Conservation (phyloP, 192 early-diverging fungal genomes). For the Backusella tarrabulga region DNA sequence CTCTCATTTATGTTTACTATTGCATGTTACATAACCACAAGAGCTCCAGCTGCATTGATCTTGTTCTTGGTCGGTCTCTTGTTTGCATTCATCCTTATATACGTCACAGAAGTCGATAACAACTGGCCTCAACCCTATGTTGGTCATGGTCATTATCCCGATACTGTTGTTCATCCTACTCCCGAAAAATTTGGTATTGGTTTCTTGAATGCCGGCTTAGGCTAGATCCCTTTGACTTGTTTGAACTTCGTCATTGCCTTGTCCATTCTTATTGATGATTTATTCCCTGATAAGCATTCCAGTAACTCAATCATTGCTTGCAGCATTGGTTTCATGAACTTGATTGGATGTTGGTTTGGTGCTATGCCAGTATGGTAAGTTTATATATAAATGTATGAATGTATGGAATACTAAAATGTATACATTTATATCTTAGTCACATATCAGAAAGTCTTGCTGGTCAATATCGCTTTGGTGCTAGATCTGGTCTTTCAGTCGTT, state of each 20-base stretch:
- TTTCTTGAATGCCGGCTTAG: conserved; percentile 81
- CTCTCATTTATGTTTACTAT: conserved; percentile 68
- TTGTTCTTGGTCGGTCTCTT: conserved; percentile 70
- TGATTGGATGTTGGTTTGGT: conserved; percentile 76
- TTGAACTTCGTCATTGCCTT: conserved; percentile 87
- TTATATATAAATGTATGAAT: neutral
- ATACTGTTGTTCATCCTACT: conserved; percentile 55
- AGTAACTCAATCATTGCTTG: conserved; percentile 52
- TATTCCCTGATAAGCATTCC: conserved; percentile 69
- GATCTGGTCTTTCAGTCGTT: conserved; percentile 76
- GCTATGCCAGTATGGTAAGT: conserved; percentile 71
- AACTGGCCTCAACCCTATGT: conserved; percentile 32
- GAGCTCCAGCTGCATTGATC: conserved; percentile 65
- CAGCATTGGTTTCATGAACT: conserved; percentile 77
- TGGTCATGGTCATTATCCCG: conserved; percentile 55
- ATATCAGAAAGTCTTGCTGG: conserved; percentile 90
- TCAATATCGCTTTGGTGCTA: conserved; percentile 93
- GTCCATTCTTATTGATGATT: conserved; percentile 70
- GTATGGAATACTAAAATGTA: neutral
- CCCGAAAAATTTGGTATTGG: conserved; percentile 64
- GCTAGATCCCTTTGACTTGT: conserved; percentile 83
- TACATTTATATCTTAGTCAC: conserved; percentile 35
- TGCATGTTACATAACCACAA: conserved; percentile 58
- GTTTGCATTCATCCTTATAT: conserved; percentile 62
- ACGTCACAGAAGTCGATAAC: conserved; percentile 15